Conservation (phyloP, 148 eudicot species). For the Cornus controversa region DNA sequence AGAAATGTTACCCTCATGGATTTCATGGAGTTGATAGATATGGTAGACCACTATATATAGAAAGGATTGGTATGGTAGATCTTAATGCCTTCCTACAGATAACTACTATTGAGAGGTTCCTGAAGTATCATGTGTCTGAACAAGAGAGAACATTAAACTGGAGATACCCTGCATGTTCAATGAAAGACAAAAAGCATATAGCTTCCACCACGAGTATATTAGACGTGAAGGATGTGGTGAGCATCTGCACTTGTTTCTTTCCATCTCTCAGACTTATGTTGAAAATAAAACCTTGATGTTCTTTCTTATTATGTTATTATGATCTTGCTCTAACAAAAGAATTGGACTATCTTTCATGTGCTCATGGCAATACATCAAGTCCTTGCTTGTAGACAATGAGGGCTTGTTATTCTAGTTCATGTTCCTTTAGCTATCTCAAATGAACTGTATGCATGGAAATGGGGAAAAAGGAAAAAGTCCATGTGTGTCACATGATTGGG, state of each 20-base stretch:
- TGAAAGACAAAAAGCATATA: constrained; percentile 47
- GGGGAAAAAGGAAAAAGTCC: no score
- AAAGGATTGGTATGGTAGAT: constrained; percentile 52
- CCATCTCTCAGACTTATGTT: not conserved
- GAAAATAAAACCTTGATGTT: not conserved
- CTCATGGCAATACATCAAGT: no score
- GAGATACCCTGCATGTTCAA: constrained; percentile 59
- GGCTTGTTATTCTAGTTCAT: no score
- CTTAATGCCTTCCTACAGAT: constrained; percentile 37
- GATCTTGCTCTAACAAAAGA: not conserved
- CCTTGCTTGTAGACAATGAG: no score
- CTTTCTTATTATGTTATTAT: not conserved
- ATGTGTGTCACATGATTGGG: no score
- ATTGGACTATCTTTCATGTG: no score
- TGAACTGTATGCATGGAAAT: no score
- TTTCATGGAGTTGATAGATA: constrained; percentile 61
- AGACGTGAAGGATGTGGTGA: constrained; percentile 56
- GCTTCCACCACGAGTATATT: constrained; percentile 52
- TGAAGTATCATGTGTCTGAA: constrained; percentile 58
- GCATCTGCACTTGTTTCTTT: not conserved
- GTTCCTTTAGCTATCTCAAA: no score
- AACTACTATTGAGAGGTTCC: constrained; percentile 51
- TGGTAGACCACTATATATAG: constrained; percentile 66
- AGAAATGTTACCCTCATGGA: constrained; percentile 61
- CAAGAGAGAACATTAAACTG: constrained; percentile 53